Conservation (phyloP, 2,329 filamentous ascomycete genomes). For the Sclerotinia trifoliorum region DNA sequence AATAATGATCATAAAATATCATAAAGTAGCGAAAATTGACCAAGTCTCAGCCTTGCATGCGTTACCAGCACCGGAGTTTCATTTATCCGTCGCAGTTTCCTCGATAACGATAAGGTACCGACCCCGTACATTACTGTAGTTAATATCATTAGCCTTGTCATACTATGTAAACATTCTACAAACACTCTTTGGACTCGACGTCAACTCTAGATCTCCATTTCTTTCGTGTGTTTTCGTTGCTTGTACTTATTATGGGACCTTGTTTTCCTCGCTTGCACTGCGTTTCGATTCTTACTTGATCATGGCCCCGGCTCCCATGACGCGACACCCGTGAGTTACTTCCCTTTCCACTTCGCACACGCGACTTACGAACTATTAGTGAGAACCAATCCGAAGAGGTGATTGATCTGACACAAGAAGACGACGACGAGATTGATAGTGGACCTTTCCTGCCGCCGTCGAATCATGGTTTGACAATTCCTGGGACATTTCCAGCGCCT, state of each 20-base stretch:
- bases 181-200: not conserved
- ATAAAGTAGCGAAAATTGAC: not conserved
- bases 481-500: conserved; percentile 8
- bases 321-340: conserved; percentile 13
- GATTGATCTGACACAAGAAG: conserved; percentile 17
- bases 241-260: not conserved
- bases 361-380: conserved; percentile 8
- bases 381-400: not conserved
- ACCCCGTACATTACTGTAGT: not conserved
- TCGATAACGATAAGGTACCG: conserved; percentile 14
- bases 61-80: not conserved
- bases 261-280: not conserved
- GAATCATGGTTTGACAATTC: conserved; percentile 17
- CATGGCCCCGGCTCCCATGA: conserved; percentile 10
- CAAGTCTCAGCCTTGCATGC: conserved; percentile 7
- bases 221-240: not conserved
- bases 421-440: conserved; percentile 8
- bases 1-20: not conserved
- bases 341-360: conserved; percentile 3
- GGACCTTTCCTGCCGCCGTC: not conserved
- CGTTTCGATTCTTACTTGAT: not conserved
- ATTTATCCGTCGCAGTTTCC: not conserved
- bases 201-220: not conserved
- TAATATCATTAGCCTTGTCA: not conserved
- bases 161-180: not conserved